These are phyloP conservation scores for Spatholobus suberectus DNA, from an alignment of 306 rosid species.

Conservation along the genomic window DNA sequence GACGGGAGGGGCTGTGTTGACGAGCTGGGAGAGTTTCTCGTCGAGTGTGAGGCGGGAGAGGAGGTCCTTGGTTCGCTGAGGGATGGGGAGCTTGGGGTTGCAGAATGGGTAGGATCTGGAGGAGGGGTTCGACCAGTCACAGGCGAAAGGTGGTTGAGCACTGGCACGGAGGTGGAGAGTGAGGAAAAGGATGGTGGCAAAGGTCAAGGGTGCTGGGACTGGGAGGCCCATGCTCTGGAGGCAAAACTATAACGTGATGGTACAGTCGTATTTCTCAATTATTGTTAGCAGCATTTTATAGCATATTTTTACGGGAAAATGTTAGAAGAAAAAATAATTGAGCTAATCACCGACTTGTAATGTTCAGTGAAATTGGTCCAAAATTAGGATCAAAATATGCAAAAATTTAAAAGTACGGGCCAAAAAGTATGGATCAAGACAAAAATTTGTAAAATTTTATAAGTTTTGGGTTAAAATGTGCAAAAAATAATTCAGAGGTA, in stretches of 20 bases:
- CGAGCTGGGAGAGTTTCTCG: conserved; percentile 88
- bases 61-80: conserved; percentile 62
- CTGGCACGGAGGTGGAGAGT: neutral
- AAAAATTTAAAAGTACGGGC: no score
- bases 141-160: conserved; percentile 67
- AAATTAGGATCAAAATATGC: no score
- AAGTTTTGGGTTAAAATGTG: no score
- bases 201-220: conserved; percentile 1
- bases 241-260: no score
- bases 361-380: no score
- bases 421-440: no score
- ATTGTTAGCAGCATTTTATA: no score
- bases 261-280: neutral
- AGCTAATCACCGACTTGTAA: no score
- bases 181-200: neutral
- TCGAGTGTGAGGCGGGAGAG: conserved; percentile 87
- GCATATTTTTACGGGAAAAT: no score
- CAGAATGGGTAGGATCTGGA: conserved; percentile 76
- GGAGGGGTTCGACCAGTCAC: conserved; percentile 74
- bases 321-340: no score
- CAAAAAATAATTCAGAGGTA: no score
- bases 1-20: conserved; percentile 81
- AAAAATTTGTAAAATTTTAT: no score
- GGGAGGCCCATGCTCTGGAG: conserved; percentile 2
- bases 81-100: conserved; percentile 60